phyloP scores from a whole-genome alignment of 352 stramenopile genomes.

The Pythium grandisporangium region DNA sequence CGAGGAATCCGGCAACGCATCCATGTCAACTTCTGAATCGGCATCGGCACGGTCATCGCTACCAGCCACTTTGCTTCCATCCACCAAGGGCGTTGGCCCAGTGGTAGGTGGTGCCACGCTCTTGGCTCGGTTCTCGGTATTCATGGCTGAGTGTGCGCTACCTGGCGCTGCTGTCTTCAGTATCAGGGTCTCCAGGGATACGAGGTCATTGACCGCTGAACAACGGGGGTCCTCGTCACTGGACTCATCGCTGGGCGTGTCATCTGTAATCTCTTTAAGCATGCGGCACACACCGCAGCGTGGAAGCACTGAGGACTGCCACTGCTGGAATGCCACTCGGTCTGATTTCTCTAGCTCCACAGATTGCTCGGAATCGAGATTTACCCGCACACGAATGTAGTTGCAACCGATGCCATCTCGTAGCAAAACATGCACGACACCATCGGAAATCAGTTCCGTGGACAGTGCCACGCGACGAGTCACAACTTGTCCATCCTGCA shows the following conservation, averaged over 20 bases:
- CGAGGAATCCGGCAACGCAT: too few species aligned
- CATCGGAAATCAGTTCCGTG: neutral
- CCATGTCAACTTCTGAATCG: too few species aligned
- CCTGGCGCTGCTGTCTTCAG: neutral
- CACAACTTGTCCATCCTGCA: neutral
- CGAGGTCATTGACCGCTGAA: slow-evolving; percentile 9
- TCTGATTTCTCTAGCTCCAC: neutral
- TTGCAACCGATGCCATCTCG: slow-evolving; percentile 12
- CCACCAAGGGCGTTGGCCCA: too few species aligned
- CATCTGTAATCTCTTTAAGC: neutral
- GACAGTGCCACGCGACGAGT: neutral
- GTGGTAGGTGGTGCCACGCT: neutral
- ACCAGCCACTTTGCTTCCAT: too few species aligned
- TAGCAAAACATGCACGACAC: slow-evolving; percentile 16
- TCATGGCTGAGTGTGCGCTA: neutral
- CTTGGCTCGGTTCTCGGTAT: too few species aligned
- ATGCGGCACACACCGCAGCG: slow-evolving; percentile 11
- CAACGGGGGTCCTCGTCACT: slow-evolving; percentile 1
- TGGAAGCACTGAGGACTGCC: slow-evolving; percentile 7
- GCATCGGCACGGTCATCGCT: too few species aligned
- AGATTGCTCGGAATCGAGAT: neutral
- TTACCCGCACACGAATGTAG: slow-evolving; percentile 10
- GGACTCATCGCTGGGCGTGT: neutral
- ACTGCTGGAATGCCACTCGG: slow-evolving; percentile 10
- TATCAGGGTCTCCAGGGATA: neutral